Evolutionary conservation across 768 basidiomycete genomes (phyloP).

Genomic region (Kwoniella sp.): DNA sequence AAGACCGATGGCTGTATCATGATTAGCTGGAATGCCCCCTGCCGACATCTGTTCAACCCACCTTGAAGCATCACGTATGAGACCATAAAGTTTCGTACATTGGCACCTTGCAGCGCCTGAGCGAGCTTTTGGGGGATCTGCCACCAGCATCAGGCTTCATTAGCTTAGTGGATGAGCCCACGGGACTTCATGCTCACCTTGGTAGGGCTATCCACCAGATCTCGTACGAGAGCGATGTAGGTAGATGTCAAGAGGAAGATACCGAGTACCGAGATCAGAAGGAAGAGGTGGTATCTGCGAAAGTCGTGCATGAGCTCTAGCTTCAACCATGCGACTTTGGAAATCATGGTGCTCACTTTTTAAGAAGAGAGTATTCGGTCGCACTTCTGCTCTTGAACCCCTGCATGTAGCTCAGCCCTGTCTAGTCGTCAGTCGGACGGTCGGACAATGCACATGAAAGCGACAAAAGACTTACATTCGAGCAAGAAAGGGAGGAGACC

Average conservation of each 20-base stretch:
- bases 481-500: slow-evolving; percentile 83
- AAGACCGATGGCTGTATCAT: slow-evolving; percentile 71
- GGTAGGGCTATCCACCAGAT: slow-evolving; percentile 88
- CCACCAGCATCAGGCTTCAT: neutral
- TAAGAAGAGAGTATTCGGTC: slow-evolving; percentile 88
- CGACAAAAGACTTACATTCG: slow-evolving; percentile 69
- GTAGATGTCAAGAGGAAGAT: slow-evolving; percentile 91
- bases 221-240: slow-evolving; percentile 85
- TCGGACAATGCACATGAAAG: too few species aligned
- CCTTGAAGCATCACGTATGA: slow-evolving; percentile 60
- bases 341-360: slow-evolving; percentile 67
- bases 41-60: slow-evolving; percentile 18
- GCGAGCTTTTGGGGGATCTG: slow-evolving; percentile 90
- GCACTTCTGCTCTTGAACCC: slow-evolving; percentile 86
- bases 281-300: slow-evolving; percentile 85
- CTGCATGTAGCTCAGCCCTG: slow-evolving; percentile 80
- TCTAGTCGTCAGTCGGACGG: neutral
- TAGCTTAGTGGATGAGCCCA: neutral
- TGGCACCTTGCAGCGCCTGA: slow-evolving; percentile 65
- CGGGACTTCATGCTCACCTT: slow-evolving; percentile 58
- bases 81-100: slow-evolving; percentile 64
- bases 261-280: slow-evolving; percentile 88
- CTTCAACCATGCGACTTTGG: neutral
- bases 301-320: neutral
- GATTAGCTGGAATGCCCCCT: neutral